A percentile compares a stretch with the other conserved stretches of the same genome.
Conservation (phyloP, 306 rosid genomes). For the Cucurbita moschata region DNA sequence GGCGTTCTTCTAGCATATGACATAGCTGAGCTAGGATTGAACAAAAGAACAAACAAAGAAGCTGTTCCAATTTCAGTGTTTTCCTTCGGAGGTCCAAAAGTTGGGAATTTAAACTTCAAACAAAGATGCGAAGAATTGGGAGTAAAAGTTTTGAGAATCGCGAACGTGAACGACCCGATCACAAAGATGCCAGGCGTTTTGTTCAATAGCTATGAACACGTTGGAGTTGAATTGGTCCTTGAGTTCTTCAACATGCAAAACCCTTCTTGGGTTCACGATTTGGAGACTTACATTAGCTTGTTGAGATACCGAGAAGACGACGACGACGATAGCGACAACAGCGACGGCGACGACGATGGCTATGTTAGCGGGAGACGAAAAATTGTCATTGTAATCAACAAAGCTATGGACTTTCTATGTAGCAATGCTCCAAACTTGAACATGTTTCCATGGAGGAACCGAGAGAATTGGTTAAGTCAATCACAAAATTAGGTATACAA, state of each 20-base stretch:
- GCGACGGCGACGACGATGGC: too few species aligned
- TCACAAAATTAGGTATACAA: conserved; percentile 13
- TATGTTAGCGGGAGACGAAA: neutral
- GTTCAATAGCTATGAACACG: conserved; percentile 79
- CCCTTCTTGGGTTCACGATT: conserved; percentile 86
- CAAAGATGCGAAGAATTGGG: conserved; percentile 68
- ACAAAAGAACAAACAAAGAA: neutral
- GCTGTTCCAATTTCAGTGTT: conserved; percentile 42
- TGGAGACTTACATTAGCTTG: conserved; percentile 48
- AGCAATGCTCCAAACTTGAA: conserved; percentile 19
- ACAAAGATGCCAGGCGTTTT: conserved; percentile 78
- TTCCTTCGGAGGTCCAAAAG: conserved; percentile 85
- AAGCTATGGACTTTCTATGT: conserved; percentile 19
- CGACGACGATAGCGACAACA: neutral
- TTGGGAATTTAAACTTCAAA: conserved; percentile 63
- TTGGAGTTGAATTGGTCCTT: conserved; percentile 65
- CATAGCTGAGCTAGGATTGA: conserved; percentile 64
- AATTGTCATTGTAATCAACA: conserved; percentile 7
- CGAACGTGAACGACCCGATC: conserved; percentile 70
- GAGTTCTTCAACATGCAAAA: conserved; percentile 74
- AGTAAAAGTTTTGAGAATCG: conserved; percentile 55
- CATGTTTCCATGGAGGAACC: conserved; percentile 15
- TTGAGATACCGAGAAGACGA: conserved; percentile 22
- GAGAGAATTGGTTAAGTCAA: conserved; percentile 12
- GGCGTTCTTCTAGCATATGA: conserved; percentile 81